Base-by-base conservation (phyloP, 2,329 filamentous ascomycete genomes). In the Camptophora hylomeconis region DNA sequence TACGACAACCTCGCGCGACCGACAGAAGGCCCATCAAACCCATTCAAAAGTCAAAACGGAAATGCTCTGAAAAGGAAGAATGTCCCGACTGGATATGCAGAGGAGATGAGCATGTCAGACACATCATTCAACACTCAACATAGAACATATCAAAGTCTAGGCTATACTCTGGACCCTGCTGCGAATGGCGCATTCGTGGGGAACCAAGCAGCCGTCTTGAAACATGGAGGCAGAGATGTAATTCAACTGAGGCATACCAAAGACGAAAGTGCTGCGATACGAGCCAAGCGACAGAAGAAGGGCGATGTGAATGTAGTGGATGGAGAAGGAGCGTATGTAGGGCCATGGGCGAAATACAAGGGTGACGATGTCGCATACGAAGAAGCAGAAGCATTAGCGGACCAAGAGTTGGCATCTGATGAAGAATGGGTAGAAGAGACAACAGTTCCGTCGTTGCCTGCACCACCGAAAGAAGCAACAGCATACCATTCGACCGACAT, bases 341-440 rank as follows among this genome's bases (percentile, higher is more conserved):
- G 92, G 0, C 92, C 89, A 0, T 98, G 92, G 92, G 92, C 89
- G 6, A 75, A 69, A 50, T 93, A 92, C 49, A 66, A 74, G 39
- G 63, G 75, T 27, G 74, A 86, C 40, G 78, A 80, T 45, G 78
- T 84, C 40, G 62, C 72, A 17, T 71, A 69, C 31, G 69, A 80
- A 34, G 74, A 81, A 11, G 73, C 71, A 35, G 61, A 65, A 26
- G 72, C 74, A n/a, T 59, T 61, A 8, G 79, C 73, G 24, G 81
- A 80, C 39, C 73, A 70, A 26, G 72, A 82, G 52, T 63, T 92
- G 22, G 77, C 69, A 4, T 81, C 75, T 44, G 80, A 81, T 38
- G 79, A 84, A 49, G 81, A 87, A 47, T 81, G 79, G 43, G 75
- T 83, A 36, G 70, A 87, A 48, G 80, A 86, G 38, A 77, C 75